Conservation (phyloP, 768 basidiomycete genomes). For the Termitomyces sp. region DNA sequence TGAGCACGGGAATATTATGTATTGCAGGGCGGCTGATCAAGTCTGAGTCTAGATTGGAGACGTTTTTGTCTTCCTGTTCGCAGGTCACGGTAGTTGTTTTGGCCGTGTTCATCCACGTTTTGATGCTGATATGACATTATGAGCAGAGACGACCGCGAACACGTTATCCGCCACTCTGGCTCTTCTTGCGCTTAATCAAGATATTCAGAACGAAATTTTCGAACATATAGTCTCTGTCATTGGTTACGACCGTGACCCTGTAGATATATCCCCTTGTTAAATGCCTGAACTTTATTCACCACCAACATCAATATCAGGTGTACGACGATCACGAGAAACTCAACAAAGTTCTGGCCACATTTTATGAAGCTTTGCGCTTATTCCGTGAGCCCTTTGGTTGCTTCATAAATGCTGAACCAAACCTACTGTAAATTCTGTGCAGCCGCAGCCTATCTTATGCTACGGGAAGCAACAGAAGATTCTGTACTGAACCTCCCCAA, state of each 20-base stretch:
- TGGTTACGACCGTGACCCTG: constrained; percentile 26
- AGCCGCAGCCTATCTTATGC: constrained; percentile 34
- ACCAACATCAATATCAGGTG: constrained; percentile 16
- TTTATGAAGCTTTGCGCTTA: constrained; percentile 38
- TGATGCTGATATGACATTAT: background rate
- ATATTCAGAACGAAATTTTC: constrained; percentile 36
- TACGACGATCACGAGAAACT: constrained; percentile 35
- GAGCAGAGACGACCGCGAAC: constrained; percentile 37
- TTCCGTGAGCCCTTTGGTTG: constrained; percentile 24
- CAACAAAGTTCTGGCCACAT: constrained; percentile 34
- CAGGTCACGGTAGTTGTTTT: constrained; percentile 42
- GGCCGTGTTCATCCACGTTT: no score
- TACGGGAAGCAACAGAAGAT: constrained; percentile 36
- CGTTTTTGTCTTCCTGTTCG: constrained; percentile 44
- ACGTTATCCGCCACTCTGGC: constrained; percentile 36
- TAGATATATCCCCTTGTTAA: constrained; percentile 6
- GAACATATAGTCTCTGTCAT: constrained; percentile 31
- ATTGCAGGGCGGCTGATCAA: background rate
- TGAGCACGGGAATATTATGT: constrained; percentile 10
- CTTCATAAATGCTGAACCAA: background rate
- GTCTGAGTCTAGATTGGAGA: constrained; percentile 39
- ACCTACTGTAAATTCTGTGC: background rate
- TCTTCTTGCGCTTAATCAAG: constrained; percentile 32
- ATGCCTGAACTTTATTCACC: background rate
- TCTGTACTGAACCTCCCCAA: constrained; percentile 35